A percentile compares a stretch with the other conserved stretches of the same genome.
phyloP scores from a whole-genome alignment of 2,329 filamentous ascomycete genomes.

The Chalaropsis ovoidea region DNA sequence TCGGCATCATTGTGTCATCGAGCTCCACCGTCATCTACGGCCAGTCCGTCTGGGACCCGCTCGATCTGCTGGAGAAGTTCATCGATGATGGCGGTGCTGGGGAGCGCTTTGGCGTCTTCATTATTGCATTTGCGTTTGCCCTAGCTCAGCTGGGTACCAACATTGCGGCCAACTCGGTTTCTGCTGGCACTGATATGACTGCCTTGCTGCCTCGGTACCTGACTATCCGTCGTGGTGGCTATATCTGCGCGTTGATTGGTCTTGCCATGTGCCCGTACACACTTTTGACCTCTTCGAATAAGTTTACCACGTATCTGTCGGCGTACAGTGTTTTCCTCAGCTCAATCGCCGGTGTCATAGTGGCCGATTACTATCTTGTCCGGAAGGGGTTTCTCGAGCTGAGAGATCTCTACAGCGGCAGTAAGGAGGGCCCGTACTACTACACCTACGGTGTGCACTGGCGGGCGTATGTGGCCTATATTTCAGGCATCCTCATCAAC shows the following conservation, averaged over 20 bases:
- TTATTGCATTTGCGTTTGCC: conserved; percentile 60
- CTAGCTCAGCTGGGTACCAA: conserved; percentile 79
- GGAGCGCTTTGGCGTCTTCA: conserved; percentile 64
- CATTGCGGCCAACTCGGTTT: conserved; percentile 77
- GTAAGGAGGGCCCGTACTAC: conserved; percentile 59
- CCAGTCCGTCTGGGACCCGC: conserved; percentile 62
- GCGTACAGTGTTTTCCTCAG: conserved; percentile 92
- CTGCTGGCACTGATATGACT: conserved; percentile 72
- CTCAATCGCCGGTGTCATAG: conserved; percentile 84
- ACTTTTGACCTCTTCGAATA: conserved; percentile 62
- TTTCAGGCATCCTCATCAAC: conserved; percentile 76
- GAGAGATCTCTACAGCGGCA: conserved; percentile 66
- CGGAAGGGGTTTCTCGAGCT: conserved; percentile 72
- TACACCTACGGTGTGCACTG: conserved; percentile 66
- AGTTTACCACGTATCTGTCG: conserved; percentile 84
- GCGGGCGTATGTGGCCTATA: conserved; percentile 74
- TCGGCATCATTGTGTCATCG: conserved; percentile 69
- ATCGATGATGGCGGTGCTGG: conserved; percentile 57
- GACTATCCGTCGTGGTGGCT: conserved; percentile 78
- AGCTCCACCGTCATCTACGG: conserved; percentile 59
- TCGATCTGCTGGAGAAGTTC: conserved; percentile 56
- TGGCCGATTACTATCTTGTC: conserved; percentile 78
- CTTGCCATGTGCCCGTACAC: conserved; percentile 83
- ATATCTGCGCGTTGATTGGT: conserved; percentile 69
- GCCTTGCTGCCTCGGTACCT: conserved; percentile 69